These are phyloP conservation scores for Yamadazyma mexicana DNA, from an alignment of 1,139 yeast species.

Conservation along the genomic window DNA sequence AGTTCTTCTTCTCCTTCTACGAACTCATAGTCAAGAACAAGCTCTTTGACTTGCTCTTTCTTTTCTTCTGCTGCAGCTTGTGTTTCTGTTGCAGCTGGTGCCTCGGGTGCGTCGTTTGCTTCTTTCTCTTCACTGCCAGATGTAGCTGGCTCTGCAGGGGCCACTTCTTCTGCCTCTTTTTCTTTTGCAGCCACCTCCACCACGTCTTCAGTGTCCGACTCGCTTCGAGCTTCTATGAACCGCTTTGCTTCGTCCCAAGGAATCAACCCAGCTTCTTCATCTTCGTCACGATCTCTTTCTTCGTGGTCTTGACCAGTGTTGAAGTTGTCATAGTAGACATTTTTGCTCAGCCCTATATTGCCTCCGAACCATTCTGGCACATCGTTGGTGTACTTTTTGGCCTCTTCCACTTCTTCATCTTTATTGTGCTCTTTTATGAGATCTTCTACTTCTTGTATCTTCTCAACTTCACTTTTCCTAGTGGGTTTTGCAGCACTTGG, in stretches of 20 bases:
- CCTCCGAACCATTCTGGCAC: constrained; percentile 38
- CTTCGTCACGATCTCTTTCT: constrained; percentile 18
- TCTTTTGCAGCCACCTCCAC: constrained; percentile 6
- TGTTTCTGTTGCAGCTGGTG: constrained; percentile 22
- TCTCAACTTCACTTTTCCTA: neutral
- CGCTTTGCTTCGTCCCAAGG: constrained; percentile 49
- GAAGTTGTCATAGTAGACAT: constrained; percentile 11
- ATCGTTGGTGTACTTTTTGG: constrained; percentile 1
- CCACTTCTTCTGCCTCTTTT: constrained; percentile 6
- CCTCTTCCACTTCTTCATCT: neutral
- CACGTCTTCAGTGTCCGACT: constrained; percentile 11
- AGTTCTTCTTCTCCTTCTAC: constrained; percentile 78
- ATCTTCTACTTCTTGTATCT: constrained; percentile 4
- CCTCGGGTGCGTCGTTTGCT: constrained; percentile 32
- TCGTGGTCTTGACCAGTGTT: constrained; percentile 5
- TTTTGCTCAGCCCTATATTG: constrained; percentile 9
- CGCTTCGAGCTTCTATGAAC: constrained; percentile 13
- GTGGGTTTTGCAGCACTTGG: neutral
- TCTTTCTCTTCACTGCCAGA: constrained; percentile 46
- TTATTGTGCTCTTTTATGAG: neutral
- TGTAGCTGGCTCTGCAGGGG: constrained; percentile 36
- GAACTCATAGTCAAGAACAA: constrained; percentile 56
- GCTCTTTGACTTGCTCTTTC: constrained; percentile 11
- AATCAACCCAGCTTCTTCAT: constrained; percentile 50
- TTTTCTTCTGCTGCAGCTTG: neutral